Conservation (phyloP, 768 basidiomycete genomes). For the Pholiota conissans region DNA sequence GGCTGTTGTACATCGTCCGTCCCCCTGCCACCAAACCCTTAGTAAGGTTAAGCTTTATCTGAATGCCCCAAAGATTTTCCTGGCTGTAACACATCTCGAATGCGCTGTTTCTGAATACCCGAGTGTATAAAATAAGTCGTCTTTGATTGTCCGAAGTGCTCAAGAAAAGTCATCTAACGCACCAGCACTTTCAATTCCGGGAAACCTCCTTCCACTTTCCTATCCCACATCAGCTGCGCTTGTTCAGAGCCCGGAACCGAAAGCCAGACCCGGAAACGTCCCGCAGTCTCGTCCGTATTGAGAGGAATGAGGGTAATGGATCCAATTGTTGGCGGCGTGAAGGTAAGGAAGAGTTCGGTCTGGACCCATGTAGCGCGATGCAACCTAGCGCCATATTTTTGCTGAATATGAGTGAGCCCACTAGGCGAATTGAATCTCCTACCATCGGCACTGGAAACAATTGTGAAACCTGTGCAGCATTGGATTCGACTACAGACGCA, state of each 20-base stretch:
- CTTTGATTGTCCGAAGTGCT: neutral
- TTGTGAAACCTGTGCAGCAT: neutral
- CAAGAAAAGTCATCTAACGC: conserved; percentile 25
- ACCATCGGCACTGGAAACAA: conserved; percentile 75
- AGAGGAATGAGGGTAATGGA: conserved; percentile 73
- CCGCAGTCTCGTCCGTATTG: conserved; percentile 80
- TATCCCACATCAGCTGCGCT: conserved; percentile 76
- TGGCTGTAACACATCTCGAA: conserved; percentile 83
- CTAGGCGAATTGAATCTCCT: conserved; percentile 20
- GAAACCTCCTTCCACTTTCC: conserved; percentile 89
- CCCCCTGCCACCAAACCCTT: neutral
- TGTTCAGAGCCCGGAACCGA: conserved; percentile 32
- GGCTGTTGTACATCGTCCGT: neutral
- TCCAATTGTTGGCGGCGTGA: conserved; percentile 73
- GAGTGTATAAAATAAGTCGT: neutral
- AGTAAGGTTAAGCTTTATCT: conserved; percentile 45
- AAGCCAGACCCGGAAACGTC: conserved; percentile 92
- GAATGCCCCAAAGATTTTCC: conserved; percentile 86
- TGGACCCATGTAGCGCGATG: conserved; percentile 94
- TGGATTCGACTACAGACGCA: conserved; percentile 35
- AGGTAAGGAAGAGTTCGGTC: conserved; percentile 89
- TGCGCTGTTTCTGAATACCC: conserved; percentile 74
- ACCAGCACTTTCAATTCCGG: conserved; percentile 88
- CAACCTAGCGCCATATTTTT: conserved; percentile 53
- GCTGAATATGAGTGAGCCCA: neutral